A percentile compares a stretch with the other conserved stretches of the same genome.
Conservation (phyloP, 306 rosid species). For the Alnus rubra region DNA sequence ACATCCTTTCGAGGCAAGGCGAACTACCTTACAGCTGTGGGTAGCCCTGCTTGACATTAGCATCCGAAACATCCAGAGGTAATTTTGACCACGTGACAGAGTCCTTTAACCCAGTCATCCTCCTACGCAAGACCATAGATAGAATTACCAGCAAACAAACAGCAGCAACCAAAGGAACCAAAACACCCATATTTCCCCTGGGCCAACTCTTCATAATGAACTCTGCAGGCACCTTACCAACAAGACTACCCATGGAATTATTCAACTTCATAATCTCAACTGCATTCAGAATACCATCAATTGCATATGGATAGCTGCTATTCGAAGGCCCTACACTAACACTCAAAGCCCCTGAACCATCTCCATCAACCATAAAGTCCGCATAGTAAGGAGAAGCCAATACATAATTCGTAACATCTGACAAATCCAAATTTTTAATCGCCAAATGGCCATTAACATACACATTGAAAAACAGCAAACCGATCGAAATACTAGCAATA, state of each 20-base stretch:
- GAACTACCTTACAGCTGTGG: not conserved
- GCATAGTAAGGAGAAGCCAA: slow-evolving; percentile 73
- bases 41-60: slow-evolving; percentile 12
- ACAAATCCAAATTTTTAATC: slow-evolving; percentile 62
- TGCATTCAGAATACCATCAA: slow-evolving; percentile 51
- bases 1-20: not conserved
- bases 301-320: slow-evolving; percentile 43
- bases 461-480: slow-evolving; percentile 75
- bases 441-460: slow-evolving; percentile 74
- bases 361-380: slow-evolving; percentile 72
- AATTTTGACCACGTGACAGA: slow-evolving; percentile 43
- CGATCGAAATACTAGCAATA: slow-evolving; percentile 73
- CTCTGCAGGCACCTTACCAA: slow-evolving; percentile 33
- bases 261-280: slow-evolving; percentile 58
- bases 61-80: slow-evolving; percentile 32
- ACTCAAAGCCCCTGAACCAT: slow-evolving; percentile 33
- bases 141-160: slow-evolving; percentile 35
- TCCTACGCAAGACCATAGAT: slow-evolving; percentile 31
- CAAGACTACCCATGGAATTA: slow-evolving; percentile 49
- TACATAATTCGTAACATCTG: slow-evolving; percentile 33
- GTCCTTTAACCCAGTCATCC: slow-evolving; percentile 27
- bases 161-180: slow-evolving; percentile 41
- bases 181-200: slow-evolving; percentile 8
- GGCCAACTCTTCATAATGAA: slow-evolving; percentile 40
- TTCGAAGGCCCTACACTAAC: slow-evolving; percentile 66